Conservation (phyloP, 352 stramenopile genomes). For the Globisporangium heterothallicum region DNA sequence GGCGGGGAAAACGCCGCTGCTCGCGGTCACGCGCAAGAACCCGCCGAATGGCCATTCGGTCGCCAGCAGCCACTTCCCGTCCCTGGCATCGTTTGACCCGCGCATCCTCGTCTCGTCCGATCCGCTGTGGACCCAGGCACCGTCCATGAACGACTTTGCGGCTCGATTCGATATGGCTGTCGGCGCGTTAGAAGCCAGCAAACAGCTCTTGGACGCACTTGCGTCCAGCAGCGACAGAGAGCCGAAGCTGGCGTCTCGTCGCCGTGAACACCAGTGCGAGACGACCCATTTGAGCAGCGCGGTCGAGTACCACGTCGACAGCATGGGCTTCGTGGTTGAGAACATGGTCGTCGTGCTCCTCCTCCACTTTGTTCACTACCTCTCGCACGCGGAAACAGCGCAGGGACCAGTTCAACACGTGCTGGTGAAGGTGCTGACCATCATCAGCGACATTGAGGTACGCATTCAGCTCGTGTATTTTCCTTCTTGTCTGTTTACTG, state of each 20-base stretch:
- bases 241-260: slow-evolving; percentile 7
- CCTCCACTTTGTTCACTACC: slow-evolving; percentile 67
- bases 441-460: slow-evolving; percentile 65
- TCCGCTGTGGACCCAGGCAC: slow-evolving; percentile 52
- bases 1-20: slow-evolving; percentile 34
- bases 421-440: slow-evolving; percentile 63
- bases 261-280: slow-evolving; percentile 33
- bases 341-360: slow-evolving; percentile 71
- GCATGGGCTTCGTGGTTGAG: slow-evolving; percentile 68
- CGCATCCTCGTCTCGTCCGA: slow-evolving; percentile 54
- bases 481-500: background rate
- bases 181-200: slow-evolving; percentile 41
- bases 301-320: slow-evolving; percentile 75
- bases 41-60: slow-evolving; percentile 15
- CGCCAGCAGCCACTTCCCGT: slow-evolving; percentile 40
- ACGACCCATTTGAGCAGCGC: slow-evolving; percentile 40
- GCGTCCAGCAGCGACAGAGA: slow-evolving; percentile 3
- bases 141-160: slow-evolving; percentile 56
- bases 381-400: slow-evolving; percentile 27
- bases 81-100: slow-evolving; percentile 43
- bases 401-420: slow-evolving; percentile 30
- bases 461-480: slow-evolving; percentile 10
- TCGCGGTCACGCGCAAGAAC: slow-evolving; percentile 38
- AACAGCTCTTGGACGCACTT: slow-evolving; percentile 33
- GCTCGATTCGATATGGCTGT: slow-evolving; percentile 46